These are phyloP conservation scores for Histomonas meleagridis DNA, from an alignment of 208 protist genomes.

Conservation along the genomic window DNA sequence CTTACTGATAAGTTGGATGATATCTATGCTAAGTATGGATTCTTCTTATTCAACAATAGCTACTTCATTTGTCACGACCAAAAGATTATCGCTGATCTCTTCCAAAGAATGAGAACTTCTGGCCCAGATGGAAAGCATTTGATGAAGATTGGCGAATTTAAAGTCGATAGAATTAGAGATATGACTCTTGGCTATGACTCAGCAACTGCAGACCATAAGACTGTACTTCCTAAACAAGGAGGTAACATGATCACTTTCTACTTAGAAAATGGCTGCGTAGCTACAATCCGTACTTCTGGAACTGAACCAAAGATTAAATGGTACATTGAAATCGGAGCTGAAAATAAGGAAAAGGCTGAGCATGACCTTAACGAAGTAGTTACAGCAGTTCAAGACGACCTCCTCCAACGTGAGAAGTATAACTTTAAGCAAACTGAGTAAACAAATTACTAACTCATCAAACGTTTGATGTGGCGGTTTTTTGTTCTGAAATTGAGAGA, in stretches of 20 bases:
- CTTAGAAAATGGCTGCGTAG: background rate
- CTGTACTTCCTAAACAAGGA: background rate
- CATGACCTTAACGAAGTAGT: background rate
- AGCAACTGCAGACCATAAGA: background rate
- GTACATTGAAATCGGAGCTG: constrained; percentile 5
- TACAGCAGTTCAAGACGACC: background rate
- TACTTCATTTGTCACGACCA: background rate
- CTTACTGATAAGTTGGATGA: constrained; percentile 33
- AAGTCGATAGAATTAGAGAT: background rate
- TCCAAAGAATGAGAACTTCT: no score
- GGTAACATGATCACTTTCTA: constrained; percentile 33
- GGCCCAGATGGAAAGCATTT: no score
- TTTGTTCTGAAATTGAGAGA: no score
- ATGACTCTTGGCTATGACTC: background rate
- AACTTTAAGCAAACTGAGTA: constrained; percentile 33
- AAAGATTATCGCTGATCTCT: background rate
- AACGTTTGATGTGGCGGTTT: no score
- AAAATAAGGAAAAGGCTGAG: background rate
- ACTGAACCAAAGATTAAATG: constrained; percentile 36
- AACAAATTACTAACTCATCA: no score
- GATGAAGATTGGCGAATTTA: no score
- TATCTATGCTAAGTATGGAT: constrained; percentile 23
- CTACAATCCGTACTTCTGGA: constrained; percentile 28
- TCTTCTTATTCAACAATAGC: constrained; percentile 3
- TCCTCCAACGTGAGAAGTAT: constrained; percentile 19